A percentile compares a stretch with the other conserved stretches of the same genome.
Conservation (phyloP, 2,329 filamentous ascomycete genomes). For the Pseudophaeomoniella oleicola region DNA sequence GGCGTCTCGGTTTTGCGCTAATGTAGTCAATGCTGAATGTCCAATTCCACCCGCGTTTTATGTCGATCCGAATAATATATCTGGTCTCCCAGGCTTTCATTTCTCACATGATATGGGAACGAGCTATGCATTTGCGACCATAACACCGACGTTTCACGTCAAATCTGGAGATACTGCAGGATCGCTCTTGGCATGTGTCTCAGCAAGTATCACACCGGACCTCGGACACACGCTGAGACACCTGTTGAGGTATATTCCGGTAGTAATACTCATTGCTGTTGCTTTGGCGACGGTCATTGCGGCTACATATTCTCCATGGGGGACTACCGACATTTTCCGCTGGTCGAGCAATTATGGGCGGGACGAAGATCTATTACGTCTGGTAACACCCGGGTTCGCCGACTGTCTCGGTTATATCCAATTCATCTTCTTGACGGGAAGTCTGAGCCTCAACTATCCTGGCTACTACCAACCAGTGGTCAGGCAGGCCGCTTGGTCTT, state of each 20-base stretch:
- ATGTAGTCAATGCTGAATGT: conserved; percentile 47
- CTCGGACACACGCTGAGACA: conserved; percentile 55
- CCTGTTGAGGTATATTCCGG: conserved; percentile 60
- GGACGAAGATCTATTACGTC: conserved; percentile 75
- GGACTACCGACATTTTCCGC: conserved; percentile 73
- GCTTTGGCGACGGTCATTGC: conserved; percentile 72
- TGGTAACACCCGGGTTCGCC: conserved; percentile 91
- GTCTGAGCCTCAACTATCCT: conserved; percentile 73
- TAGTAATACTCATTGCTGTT: conserved; percentile 63
- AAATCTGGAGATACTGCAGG: conserved; percentile 54
- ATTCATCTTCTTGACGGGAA: conserved; percentile 78
- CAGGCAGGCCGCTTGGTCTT: conserved; percentile 77
- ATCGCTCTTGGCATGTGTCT: conserved; percentile 63
- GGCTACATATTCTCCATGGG: conserved; percentile 86
- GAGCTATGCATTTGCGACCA: conserved; percentile 74
- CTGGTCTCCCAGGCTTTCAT: conserved; percentile 54
- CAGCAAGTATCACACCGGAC: conserved; percentile 69
- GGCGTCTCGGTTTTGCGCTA: conserved; percentile 51
- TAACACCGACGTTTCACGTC: conserved; percentile 58
- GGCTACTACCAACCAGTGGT: conserved; percentile 88
- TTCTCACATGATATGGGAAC: conserved; percentile 61
- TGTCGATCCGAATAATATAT: conserved; percentile 35
- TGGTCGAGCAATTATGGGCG: conserved; percentile 98
- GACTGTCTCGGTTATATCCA: conserved; percentile 97
- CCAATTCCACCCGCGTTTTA: conserved; percentile 63